Evolutionary conservation across 2,329 filamentous ascomycete genomes (phyloP).

Genomic region (Talaromyces sp.): DNA sequence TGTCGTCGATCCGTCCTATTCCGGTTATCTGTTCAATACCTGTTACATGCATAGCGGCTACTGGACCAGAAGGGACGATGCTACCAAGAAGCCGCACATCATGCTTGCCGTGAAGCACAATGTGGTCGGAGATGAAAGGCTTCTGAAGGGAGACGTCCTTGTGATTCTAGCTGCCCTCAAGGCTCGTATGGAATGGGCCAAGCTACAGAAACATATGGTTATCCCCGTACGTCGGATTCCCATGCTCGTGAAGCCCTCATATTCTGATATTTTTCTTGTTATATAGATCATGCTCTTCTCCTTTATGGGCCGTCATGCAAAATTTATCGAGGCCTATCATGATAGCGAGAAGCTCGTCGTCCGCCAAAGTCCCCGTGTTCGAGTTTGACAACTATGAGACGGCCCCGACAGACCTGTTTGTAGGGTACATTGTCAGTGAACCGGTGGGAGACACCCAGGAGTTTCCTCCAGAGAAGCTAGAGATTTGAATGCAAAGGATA

Average conservation of each 20-base stretch:
- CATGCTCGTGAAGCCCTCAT: neutral
- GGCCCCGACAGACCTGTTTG: neutral
- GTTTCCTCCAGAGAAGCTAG: neutral
- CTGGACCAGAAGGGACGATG: neutral
- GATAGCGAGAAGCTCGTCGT: neutral
- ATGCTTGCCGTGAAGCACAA: neutral
- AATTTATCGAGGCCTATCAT: neutral
- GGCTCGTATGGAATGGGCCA: neutral
- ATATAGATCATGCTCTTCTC: neutral
- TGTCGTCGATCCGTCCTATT: neutral
- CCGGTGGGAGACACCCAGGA: neutral
- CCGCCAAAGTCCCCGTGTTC: neutral
- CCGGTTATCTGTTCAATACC: neutral
- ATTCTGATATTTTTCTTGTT: neutral
- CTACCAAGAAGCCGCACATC: neutral
- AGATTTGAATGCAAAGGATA: no score
- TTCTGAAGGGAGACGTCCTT: neutral
- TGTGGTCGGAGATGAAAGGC: neutral
- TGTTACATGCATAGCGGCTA: neutral
- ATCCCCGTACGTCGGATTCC: neutral
- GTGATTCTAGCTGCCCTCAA: neutral
- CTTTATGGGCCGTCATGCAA: neutral
- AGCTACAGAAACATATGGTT: neutral
- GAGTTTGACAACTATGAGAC: neutral
- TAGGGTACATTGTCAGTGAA: neutral